A percentile compares a stretch with the other conserved stretches of the same genome.
These are phyloP conservation scores for Penicillium sumatraense DNA, from an alignment of 2,329 filamentous ascomycete genomes.

Conservation along the genomic window DNA sequence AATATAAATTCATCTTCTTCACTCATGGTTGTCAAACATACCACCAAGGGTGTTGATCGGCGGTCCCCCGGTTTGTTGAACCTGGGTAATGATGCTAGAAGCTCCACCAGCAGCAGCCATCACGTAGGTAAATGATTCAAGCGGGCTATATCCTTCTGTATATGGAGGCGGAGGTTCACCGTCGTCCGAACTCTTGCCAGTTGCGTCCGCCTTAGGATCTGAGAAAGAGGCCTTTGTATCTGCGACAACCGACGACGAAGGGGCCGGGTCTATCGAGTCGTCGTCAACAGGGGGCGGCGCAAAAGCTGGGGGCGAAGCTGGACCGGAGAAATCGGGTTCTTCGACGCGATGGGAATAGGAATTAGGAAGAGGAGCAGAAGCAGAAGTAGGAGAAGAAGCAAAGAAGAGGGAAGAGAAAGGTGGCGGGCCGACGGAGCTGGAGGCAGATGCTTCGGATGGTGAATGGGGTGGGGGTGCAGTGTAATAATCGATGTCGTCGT, in stretches of 20 bases:
- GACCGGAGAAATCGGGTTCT: slow-evolving; percentile 54
- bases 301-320: slow-evolving; percentile 54
- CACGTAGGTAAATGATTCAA: slow-evolving; percentile 90
- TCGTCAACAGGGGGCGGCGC: slow-evolving; percentile 58
- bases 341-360: slow-evolving; percentile 42
- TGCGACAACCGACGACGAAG: slow-evolving; percentile 58
- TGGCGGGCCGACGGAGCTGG: slow-evolving; percentile 58
- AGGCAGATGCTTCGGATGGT: slow-evolving; percentile 48
- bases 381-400: too few species aligned
- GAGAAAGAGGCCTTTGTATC: slow-evolving; percentile 86
- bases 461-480: slow-evolving; percentile 45
- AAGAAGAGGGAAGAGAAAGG: slow-evolving; percentile 69
- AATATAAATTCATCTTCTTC: not conserved
- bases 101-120: slow-evolving; percentile 98
- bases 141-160: slow-evolving; percentile 88
- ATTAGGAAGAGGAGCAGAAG: too few species aligned
- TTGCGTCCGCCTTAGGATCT: slow-evolving; percentile 77
- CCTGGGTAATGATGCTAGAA: slow-evolving; percentile 98
- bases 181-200: slow-evolving; percentile 75
- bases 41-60: slow-evolving; percentile 88
- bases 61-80: slow-evolving; percentile 85
- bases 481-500: slow-evolving; percentile 46
- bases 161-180: slow-evolving; percentile 94
- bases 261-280: slow-evolving; percentile 51
- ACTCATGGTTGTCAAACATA: slow-evolving; percentile 50